Conservation (phyloP, 2,329 filamentous ascomycete genomes). For the Dissoconium aciculare region DNA sequence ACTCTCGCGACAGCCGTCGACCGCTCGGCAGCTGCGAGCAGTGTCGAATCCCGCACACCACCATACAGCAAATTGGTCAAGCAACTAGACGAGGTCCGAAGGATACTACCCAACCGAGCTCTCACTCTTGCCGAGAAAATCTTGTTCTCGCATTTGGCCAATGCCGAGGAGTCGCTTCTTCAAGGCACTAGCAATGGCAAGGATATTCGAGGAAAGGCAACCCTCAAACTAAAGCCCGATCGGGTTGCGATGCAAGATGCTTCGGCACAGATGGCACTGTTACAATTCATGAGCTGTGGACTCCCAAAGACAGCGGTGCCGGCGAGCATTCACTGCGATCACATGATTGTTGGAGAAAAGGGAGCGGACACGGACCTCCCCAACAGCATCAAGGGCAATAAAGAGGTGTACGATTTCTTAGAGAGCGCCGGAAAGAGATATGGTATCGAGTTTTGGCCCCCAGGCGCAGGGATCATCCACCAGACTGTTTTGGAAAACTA, state of each 20-base stretch:
- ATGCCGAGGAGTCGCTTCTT: constrained; percentile 74
- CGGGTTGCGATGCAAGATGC: constrained; percentile 98
- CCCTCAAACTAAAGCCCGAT: constrained; percentile 93
- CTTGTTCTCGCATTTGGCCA: constrained; percentile 86
- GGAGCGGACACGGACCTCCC: constrained; percentile 77
- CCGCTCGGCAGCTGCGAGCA: constrained; percentile 13
- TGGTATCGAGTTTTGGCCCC: constrained; percentile 91
- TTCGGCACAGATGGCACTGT: constrained; percentile 90
- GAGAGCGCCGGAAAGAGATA: constrained; percentile 85
- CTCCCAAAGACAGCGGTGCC: constrained; percentile 81
- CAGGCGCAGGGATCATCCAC: constrained; percentile 88
- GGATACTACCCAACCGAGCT: constrained; percentile 46
- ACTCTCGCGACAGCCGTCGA: constrained; percentile 21
- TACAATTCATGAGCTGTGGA: constrained; percentile 97
- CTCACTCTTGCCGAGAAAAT: constrained; percentile 96
- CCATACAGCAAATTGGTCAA: constrained; percentile 71
- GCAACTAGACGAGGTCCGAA: constrained; percentile 60
- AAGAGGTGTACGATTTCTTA: constrained; percentile 94
- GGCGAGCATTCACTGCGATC: constrained; percentile 96
- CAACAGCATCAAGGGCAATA: constrained; percentile 76
- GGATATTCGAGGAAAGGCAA: constrained; percentile 72
- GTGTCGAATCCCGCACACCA: constrained; percentile 45
- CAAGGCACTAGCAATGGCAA: constrained; percentile 69
- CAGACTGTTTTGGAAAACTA: constrained; percentile 98
- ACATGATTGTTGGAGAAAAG: constrained; percentile 91